Percentiles rank a stretch among this genome's conserved stretches.
Conservation (phyloP, 225 moss, liverwort and hornwort species). For the Antitrichia curtipendula region DNA sequence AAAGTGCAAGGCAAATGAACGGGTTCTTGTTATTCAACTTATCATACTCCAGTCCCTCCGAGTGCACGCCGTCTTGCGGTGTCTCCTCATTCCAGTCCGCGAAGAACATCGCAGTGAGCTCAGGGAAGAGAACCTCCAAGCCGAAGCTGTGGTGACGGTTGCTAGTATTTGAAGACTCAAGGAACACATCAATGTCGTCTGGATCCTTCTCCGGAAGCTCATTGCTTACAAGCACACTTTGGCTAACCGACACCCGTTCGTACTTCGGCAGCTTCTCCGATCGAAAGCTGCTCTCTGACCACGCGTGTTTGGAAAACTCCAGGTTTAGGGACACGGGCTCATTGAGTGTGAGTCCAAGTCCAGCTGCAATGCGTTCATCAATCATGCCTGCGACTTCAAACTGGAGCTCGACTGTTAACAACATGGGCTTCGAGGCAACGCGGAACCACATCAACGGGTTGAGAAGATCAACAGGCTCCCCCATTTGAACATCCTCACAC, state of each 20-base stretch:
- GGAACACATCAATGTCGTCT: conserved; percentile 12
- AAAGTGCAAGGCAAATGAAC: conserved; percentile 43
- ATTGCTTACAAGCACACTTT: not conserved
- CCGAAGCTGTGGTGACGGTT: conserved; percentile 25
- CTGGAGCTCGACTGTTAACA: conserved; percentile 24
- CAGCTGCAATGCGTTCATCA: conserved; percentile 33
- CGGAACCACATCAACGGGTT: conserved; percentile 25
- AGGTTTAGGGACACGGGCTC: conserved; percentile 24
- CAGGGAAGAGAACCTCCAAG: conserved; percentile 41
- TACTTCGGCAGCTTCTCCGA: not conserved
- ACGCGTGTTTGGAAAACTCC: conserved; percentile 33
- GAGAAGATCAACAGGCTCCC: not conserved
- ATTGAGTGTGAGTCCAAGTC: conserved; percentile 26
- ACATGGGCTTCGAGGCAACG: conserved; percentile 14
- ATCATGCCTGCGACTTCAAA: conserved; percentile 45
- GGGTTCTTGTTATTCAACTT: conserved; percentile 23
- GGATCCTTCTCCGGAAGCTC: not conserved
- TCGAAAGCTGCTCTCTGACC: conserved; percentile 18
- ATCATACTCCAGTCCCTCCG: conserved; percentile 1
- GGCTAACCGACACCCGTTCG: conserved; percentile 6
- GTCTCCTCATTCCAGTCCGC: not conserved
- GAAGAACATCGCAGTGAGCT: conserved; percentile 35
- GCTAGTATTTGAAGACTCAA: not conserved
- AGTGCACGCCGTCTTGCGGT: not conserved
- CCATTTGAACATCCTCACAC: conserved; percentile 18